Evolutionary conservation across 2,329 filamentous ascomycete species (phyloP), one percentile per base, ranked within the genome.

Genomic region (Fusarium paranaense): DNA sequence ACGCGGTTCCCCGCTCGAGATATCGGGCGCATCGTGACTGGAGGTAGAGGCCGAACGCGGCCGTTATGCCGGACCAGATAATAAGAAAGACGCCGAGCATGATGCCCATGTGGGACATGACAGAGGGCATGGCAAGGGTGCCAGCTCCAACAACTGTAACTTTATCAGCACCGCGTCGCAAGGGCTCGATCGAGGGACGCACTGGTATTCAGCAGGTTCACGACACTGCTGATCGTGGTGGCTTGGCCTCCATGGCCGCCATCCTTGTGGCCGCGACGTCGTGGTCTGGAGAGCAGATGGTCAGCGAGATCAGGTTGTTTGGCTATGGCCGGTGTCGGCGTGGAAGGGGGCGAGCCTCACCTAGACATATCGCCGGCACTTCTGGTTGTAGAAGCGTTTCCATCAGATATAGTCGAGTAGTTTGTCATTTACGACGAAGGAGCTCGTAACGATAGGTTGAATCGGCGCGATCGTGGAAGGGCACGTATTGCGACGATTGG

Each of bases 161-260:
- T 57, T 10, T 40, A 64, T 78, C 64, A 81, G 76, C 67, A 68
- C 11, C 40, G 20, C 27, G 25, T 54, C 27, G 47, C 47, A n/a
- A 54, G 47, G 18, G 47, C 66, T 75, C 52, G 72, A 40, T 47
- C 13, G 56, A 35, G 14, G 32, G 30, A 71, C 90, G 68, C 88
- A 97, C 94, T 99, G 20, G 97, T 99, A 83, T 99, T 99, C 74
- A 98, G 88, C 74, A 99, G 87, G 82, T 99, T 99, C 85, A 98
- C 93, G 75, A 97, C 93, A 81, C 95, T 98, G 85, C 95, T 98
- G 63, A 93, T 83, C 91, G 94, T 97, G 77, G 94, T 93, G 77
- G 97, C 97, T 80, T 95, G 90, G 64, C 97, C 95, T 27, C 81
- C 81, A 68, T 82, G 79, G 69, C 93, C 93, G 66, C 88, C 89